Evolutionary conservation across 75 land plant genomes (phyloP), one percentile per base, ranked within the genome.

Genomic region (Cryptomeria japonica): DNA sequence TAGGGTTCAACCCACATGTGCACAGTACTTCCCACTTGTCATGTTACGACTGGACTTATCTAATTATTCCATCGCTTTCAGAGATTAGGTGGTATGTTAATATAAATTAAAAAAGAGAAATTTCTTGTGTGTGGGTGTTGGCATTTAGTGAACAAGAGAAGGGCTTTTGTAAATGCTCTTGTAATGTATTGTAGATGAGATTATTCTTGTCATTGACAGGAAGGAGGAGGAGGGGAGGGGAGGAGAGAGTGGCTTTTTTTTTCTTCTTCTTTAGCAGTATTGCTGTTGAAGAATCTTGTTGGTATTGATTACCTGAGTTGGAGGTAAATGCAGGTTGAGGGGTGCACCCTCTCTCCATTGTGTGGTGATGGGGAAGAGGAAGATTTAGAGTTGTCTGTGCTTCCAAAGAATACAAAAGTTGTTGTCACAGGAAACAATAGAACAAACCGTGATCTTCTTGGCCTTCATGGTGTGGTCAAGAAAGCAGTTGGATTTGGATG

Each of bases 401-500:
- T 94, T 31, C 95, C 95, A 16, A 70, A 92, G 86, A 92, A 94
- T 83, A 94, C 95, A 31, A 94, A 93, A 80, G 95, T 94, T 28
- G 76, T 94, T 80, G 95, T 94, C 4, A 94, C 94, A n/a, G 95
- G 95, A 37, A 94, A 94, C 84, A 94, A 94, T 56, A 88, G 95
- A 34, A 94, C 95, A 31, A 94, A 94, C 70, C 91, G 94, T 47
- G 93, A 91, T 68, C 93, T 93, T 15, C 95, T 94, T 19, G 95
- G 95, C 5, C 91, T 93, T 19, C 95, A 91, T 37, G 95, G 95
- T 13, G 93, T 93, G 25, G 95, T 94, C 88, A 94, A 93, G 89
- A 94, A 94, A 87, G 95, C 95, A 15, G 95, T 94, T 13, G 95
- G 95, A 41, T 92, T 94, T n/a, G 95, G 95, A 6, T 94, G 95